A percentile compares a stretch with the other conserved stretches of the same genome.
Conservation (phyloP, 139 green algal genomes). For the Tetradesmus obliquus region DNA sequence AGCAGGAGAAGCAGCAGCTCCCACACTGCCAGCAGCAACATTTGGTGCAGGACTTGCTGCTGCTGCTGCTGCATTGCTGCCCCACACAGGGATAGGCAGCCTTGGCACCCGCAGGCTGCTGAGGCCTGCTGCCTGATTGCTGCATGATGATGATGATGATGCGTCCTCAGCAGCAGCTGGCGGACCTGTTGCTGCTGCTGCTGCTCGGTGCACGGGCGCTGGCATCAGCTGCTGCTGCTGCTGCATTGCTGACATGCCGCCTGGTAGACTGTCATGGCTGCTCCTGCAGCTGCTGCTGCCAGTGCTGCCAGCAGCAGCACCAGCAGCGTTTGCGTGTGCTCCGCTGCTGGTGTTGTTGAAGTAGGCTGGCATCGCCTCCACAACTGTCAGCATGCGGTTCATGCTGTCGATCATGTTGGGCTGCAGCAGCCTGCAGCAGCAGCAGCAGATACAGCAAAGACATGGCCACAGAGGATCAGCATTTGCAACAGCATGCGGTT, state of each 20-base stretch:
- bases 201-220: not conserved
- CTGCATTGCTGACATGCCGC: not conserved
- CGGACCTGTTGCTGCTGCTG: not conserved
- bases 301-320: not conserved
- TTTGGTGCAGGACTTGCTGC: not conserved
- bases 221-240: not conserved
- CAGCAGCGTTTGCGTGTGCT: not conserved
- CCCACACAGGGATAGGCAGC: not conserved
- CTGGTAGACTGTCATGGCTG: not conserved
- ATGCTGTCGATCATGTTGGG: not conserved
- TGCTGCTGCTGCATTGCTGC: not conserved
- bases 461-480: not conserved
- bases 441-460: constrained; percentile 1
- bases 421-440: not conserved
- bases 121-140: not conserved
- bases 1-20: not conserved
- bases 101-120: not conserved
- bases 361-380: not conserved
- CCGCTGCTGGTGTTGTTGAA: not conserved
- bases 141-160: not conserved
- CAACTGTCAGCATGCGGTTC: not conserved
- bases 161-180: too few species aligned
- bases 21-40: not conserved
- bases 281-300: not conserved
- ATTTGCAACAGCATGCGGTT: not conserved